Evolutionary conservation across 768 basidiomycete genomes (phyloP).

Genomic region (Kwoniella newhampshirensis): DNA sequence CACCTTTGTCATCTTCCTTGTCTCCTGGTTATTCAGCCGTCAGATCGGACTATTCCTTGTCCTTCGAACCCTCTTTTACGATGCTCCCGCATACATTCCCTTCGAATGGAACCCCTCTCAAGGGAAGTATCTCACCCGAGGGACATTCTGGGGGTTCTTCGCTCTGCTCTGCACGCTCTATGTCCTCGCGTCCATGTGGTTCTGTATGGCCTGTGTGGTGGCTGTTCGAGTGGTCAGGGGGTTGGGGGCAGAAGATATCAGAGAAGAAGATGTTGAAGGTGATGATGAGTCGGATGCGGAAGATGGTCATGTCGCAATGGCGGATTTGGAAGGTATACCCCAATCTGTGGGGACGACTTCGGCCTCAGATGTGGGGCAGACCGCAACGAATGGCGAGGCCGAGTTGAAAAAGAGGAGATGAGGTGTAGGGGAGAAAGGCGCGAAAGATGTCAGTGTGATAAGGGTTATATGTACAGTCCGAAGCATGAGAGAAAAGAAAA

Average conservation of each 20-base stretch:
- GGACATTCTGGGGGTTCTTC: conserved; percentile 59
- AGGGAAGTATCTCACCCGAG: conserved; percentile 62
- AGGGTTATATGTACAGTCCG: too few species aligned
- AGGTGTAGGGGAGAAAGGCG: not conserved
- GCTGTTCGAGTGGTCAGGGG: conserved; percentile 78
- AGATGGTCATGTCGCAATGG: not conserved
- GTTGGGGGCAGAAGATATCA: conserved; percentile 72
- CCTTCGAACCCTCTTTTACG: conserved; percentile 64
- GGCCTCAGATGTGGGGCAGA: not conserved
- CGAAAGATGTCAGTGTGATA: too few species aligned
- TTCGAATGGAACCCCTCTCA: conserved; percentile 63
- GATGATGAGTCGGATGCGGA: conserved; percentile 2
- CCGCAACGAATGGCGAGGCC: conserved; percentile 1
- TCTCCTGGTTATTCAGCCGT: conserved; percentile 88
- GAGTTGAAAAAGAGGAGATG: conserved; percentile 4
- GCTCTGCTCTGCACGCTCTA: conserved; percentile 50
- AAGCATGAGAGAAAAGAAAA: too few species aligned
- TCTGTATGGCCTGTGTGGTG: conserved; percentile 76
- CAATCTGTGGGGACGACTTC: conserved; percentile 7
- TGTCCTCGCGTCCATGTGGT: conserved; percentile 70
- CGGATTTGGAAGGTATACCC: conserved; percentile 11
- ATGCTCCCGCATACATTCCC: conserved; percentile 59
- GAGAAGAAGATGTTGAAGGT: conserved; percentile 63
- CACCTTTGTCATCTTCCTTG: conserved; percentile 75
- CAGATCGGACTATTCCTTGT: conserved; percentile 76